Evolutionary conservation across 2,329 filamentous ascomycete genomes (phyloP), one percentile per base, ranked within the genome.

Genomic region (Penicillium paneum): DNA sequence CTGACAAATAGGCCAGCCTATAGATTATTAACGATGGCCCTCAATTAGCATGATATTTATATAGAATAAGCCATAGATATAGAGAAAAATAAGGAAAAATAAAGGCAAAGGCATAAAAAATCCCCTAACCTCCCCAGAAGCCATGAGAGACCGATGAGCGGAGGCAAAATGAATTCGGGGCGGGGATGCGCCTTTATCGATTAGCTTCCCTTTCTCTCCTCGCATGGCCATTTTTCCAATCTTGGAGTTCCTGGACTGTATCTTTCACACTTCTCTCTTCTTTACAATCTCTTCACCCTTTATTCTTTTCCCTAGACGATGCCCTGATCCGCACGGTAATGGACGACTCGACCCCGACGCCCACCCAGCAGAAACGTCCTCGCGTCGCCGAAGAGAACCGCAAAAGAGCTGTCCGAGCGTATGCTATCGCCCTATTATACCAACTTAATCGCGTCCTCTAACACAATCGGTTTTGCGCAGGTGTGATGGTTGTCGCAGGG

Each of bases 401-500:
- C 59, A 74, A 74, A 58, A 64, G 72, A 60, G 72, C 72, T 43
- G 71, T 73, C 35, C 63, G 72, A 69, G 72, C 72, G 72, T 74
- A 67, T 58, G 71, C 56, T 24, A n/a, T 49, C 21, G 10, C 24
- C 12, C 39, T n/a, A n/a, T 12, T 28, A 3, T 21, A 17, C 29
- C 29, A 36, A 31, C 32, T 13, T 8, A 29, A 31, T 12, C 12
- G n/a, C 5, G 24, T 12, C 13, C 32, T 51, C 63, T 65, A 60
- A 65, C 52, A 38, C 10, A 28, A 19, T 24, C 12, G 40, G 24
- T 39, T 47, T 12, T 35, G n/a, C 49, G 32, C 53, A 82, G 80
- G 55, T 83, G 80, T 62, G 79, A 81, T 63, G 78, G 77, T 49
- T 83, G 80, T 65, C 79, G 80, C 55, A 74, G 79, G 57, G 75